Base-by-base conservation (phyloP, 805 yeast species). In the Yamadazyma paraphyllophila region DNA sequence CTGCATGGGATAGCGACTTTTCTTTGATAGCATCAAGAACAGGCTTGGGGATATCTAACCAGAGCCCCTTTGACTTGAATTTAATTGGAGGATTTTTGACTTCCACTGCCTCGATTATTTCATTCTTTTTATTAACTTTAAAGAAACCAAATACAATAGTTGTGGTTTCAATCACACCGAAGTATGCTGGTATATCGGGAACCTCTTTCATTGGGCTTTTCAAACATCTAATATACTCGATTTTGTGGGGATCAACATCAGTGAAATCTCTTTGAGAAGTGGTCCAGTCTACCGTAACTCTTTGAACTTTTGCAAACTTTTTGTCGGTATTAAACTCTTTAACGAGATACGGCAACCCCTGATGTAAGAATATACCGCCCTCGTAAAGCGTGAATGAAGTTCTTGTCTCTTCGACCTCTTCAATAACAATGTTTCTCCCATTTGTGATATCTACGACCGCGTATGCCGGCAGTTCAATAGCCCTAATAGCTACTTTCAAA, bases 331-430 rank as follows among this genome's bases (percentile, higher is more conserved):
- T 85, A 57, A 94, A 85, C 55, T 90, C 96, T 40, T 85, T 77
- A 0, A 94, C 94, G 34, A 94, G 62, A 57, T 90, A 92, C 0
- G 97, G 88, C 50, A 80, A 76, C 6, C 99, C 99, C 64, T 94
- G 98, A 60, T 94, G 97, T 36, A 92, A 78, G 53, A 87, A 90
- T 2, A 94, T 90, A 0, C 94, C 99, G 1, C 99, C 99, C 58
- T 79, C 83, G 62, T 94, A 94, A 1, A 92, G 60, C 0, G 98
- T 89, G 63, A 94, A 94, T 44, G 90, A 83, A 0, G 95, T 88
- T 56, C 99, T 74, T 33, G 88, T 83, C 6, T 87, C 88, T 58
- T 94, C 98, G 15, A 94, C 79, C 55, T 85, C 91, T 63, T 94
- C 99, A 27, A 94, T 83, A 2, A 92, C 85, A 5, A 78, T 67